Evolutionary conservation across 768 basidiomycete species (phyloP).

Genomic region (Termitomyces sp.): DNA sequence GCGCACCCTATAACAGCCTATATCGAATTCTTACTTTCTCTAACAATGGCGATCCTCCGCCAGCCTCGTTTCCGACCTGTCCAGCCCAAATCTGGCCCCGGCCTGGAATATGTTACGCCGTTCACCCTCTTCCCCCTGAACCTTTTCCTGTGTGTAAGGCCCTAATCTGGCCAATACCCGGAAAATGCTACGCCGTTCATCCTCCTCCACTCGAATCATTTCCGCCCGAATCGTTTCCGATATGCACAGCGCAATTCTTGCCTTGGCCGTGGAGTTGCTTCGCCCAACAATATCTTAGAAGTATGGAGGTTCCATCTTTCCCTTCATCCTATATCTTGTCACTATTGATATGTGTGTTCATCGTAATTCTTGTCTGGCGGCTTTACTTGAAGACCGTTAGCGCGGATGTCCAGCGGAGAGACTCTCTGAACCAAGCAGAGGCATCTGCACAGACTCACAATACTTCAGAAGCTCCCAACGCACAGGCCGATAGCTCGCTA

Average conservation of each 20-base stretch:
- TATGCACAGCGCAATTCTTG: neutral
- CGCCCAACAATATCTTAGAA: neutral
- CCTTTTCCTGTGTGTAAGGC: neutral
- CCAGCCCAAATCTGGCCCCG: neutral
- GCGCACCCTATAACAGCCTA: neutral
- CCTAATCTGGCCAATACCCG: neutral
- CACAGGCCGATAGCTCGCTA: neutral
- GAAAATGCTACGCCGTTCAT: neutral
- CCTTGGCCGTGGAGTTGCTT: neutral
- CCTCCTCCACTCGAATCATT: too few relatives aligned
- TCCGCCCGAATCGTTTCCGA: neutral
- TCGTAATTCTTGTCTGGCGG: too few relatives aligned
- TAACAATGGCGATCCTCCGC: neutral
- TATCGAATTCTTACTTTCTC: neutral
- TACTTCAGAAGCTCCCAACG: neutral
- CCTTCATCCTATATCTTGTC: too few relatives aligned
- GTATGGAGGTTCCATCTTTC: neutral
- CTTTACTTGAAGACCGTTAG: too few relatives aligned
- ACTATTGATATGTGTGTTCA: too few relatives aligned
- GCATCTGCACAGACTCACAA: neutral
- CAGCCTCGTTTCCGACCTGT: neutral
- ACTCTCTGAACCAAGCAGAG: neutral
- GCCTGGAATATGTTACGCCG: neutral
- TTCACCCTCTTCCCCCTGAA: neutral
- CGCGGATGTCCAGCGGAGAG: neutral